These are phyloP conservation scores for Kodamaea derodonti DNA, from an alignment of 1,139 yeast species.

Conservation along the genomic window DNA sequence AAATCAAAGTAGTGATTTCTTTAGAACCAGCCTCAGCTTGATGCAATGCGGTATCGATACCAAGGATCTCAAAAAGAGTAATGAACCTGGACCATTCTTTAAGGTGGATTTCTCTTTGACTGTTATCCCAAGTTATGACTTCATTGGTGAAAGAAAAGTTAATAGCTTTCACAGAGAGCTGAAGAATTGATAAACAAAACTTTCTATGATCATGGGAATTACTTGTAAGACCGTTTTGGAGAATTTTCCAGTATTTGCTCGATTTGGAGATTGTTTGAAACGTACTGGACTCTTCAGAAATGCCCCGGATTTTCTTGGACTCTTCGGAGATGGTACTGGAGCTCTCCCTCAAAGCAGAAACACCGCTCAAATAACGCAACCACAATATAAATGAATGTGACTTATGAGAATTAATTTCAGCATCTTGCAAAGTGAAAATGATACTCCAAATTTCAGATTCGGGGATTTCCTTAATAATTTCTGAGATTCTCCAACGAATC, in stretches of 20 bases:
- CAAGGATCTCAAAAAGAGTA: slow-evolving; percentile 75
- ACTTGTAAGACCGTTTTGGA: slow-evolving; percentile 58
- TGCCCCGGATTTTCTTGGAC: too few species aligned
- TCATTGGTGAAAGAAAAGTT: slow-evolving; percentile 34
- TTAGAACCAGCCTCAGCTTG: slow-evolving; percentile 77
- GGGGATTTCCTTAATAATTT: slow-evolving; percentile 22
- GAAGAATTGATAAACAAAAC: slow-evolving; percentile 64
- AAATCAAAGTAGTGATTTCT: slow-evolving; percentile 58
- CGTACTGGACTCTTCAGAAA: too few species aligned
- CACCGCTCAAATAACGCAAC: slow-evolving; percentile 53
- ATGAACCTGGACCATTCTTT: slow-evolving; percentile 69
- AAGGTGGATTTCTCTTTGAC: slow-evolving; percentile 26
- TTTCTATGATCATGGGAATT: slow-evolving; percentile 68
- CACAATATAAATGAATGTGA: slow-evolving; percentile 51
- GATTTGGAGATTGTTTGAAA: slow-evolving; percentile 33
- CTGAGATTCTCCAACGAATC: slow-evolving; percentile 47
- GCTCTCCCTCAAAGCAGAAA: too few species aligned
- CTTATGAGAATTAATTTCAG: slow-evolving; percentile 27
- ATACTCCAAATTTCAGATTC: slow-evolving; percentile 40
- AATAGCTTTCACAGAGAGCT: slow-evolving; percentile 53
- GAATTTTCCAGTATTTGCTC: slow-evolving; percentile 51
- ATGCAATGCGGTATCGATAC: slow-evolving; percentile 81
- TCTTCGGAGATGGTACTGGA: too few species aligned
- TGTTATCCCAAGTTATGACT: slow-evolving; percentile 46
- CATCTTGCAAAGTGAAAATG: slow-evolving; percentile 32